Base-by-base conservation (phyloP, 2,329 filamentous ascomycete genomes). In the Colletotrichum australisinense region DNA sequence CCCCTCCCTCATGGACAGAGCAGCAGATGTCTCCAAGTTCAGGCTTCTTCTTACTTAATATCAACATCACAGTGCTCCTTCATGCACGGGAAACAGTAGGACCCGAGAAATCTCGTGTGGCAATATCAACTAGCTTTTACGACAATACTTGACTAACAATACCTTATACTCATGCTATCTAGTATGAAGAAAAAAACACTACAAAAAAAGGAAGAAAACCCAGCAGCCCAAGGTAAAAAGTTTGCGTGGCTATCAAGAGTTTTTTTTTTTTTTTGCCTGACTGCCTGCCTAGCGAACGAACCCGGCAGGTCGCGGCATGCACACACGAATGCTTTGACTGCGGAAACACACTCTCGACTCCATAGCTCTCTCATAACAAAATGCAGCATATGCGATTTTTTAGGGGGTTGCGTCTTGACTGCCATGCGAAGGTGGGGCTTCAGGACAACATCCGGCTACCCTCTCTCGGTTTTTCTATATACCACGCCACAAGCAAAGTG, bases 51-150 rank as follows among this genome's bases (percentile, higher is more conserved):
- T n/a, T n/a, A n/a, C n/a, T n/a, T n/a, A n/a, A n/a, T n/a, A n/a
- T n/a, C n/a, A n/a, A n/a, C n/a, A n/a, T n/a, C n/a, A n/a, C n/a
- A n/a, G n/a, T n/a, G n/a, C n/a, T n/a, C 16, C 28, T 12, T 9
- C 14, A 0, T 2, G n/a, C 19, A 49, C 42, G 11, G 32, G 42
- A 49, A 22, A 49, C 42, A 11, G 14, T 11, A 22, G n/a, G 16
- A n/a, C 14, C 5, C n/a, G 24, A 52, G n/a, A 12, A 14, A 69
- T 24, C 38, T 19, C 38, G 6, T 46, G 32, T 59, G 32, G 46
- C 14, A 56, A 71, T 62, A 73, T 35, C 62, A 70, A 71, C 53
- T 73, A 71, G 67, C 67, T 73, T 73, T 73, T 73, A 73, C 67
- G 26, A 63, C 56, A 71, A 73, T 66, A 62, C 62, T 16, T 16